Evolutionary conservation across 2,329 filamentous ascomycete genomes (phyloP), one percentile per base, ranked within the genome.

Genomic region (Stagonosporopsis vannaccii): DNA sequence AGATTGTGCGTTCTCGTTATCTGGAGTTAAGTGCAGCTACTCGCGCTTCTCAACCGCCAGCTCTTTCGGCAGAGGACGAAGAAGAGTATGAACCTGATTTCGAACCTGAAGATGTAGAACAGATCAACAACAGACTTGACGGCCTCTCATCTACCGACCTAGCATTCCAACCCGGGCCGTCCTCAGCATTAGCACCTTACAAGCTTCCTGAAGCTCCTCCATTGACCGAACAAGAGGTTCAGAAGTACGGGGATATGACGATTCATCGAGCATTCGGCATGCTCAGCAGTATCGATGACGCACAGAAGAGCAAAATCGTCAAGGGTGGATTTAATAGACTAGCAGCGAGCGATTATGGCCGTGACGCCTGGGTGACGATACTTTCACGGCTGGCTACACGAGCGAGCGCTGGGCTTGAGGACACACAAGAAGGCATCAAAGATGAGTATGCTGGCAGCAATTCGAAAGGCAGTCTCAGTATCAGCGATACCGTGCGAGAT

Each of bases 81-180:
- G 92, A 96, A 62, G 91, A 97, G 66, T 97, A 97, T 70, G 94
- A 97, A 68, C 93, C 94, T 0, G 90, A 96, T 69, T 92, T 92
- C 65, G 87, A 89, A 56, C 84, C 89, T 8, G 91, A 96, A 73
- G 87, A 91, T 62, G 86, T 86, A 1, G 90, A 92, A 68, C 90
- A 94, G 69, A 87, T 91, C 28, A 77, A 89, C 44, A 91, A 94
- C 75, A 90, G 90, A 71, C 81, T 92, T 13, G 90, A 94, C 70
- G 85, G 85, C 58, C 82, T 87, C 5, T 83, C 88, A n/a, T 79
- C 86, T 4, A 82, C 84, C 41, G 82, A 84, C 37, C 73, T 82
- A 4, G 75, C 82, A 23, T 74, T 78, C 32, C 77, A 79, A 49
- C 47, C 60, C 19, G 63, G 67, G 15, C 78, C 69, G 8, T 57